Base-by-base conservation (phyloP, 192 early-diverging fungal genomes). In the Backusella tarrabulga region DNA sequence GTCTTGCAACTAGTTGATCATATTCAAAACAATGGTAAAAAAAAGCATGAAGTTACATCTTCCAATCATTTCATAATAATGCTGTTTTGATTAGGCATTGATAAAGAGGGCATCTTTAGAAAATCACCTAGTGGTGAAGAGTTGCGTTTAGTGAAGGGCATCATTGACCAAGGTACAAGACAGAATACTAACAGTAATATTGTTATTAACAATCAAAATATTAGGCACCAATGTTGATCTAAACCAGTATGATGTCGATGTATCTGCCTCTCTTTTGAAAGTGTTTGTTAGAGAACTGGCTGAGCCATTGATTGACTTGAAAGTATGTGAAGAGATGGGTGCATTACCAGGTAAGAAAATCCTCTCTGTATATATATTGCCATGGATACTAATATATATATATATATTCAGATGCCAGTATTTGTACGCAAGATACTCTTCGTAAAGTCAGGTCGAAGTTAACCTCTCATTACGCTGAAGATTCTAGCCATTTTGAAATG, bases 261-360 rank as follows among this genome's bases (percentile, higher is more conserved):
- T 94, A 15, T 90, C 95, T 14, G 92, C 93, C 0, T 92, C 91
- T 4, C 76, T 97, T 23, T 80, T 98, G 26, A 98, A 98, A 80
- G 83, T 93, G 12, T 98, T 92, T 80, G 89, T 94, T 77, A 86
- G 93, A 71, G 93, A 97, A 72, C 83, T 98, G 12, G 95, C 94
- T 12, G 83, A 89, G 41, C 89, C 97, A 1, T 80, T 96, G 5
- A 83, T 98, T 72, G 90, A 91, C 5, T 42, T 86, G 4, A 77
- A 85, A 32, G 81, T 93, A 44, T 35, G 71, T 2, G 77, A 93
- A 91, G 78, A 87, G 85, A 76, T 80, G 85, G 41, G 83, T 90
- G 63, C 83, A 63, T 56, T 74, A 69, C 56, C 76, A 72, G 71
- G 81, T 83, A n/a, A 52, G 70, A n/a, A 67, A 46, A 44, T 23